Percentiles rank a stretch among this genome's conserved stretches.
Evolutionary conservation across 208 protist species (phyloP).

Genomic region (Crithidia thermophila): DNA sequence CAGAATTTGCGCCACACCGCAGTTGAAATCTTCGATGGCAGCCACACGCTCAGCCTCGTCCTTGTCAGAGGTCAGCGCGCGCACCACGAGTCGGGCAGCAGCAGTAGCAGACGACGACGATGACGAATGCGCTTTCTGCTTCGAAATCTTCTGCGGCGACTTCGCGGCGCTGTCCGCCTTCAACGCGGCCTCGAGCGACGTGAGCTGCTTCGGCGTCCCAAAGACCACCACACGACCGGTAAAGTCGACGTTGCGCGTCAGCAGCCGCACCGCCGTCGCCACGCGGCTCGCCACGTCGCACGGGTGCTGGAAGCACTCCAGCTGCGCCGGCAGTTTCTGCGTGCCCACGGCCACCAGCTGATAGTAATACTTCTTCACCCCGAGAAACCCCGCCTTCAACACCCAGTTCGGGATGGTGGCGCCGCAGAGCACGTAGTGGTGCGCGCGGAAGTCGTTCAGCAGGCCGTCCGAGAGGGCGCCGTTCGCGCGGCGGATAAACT

Average conservation of each 20-base stretch:
- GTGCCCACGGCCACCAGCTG: conserved; percentile 77
- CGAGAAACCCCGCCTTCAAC: conserved; percentile 88
- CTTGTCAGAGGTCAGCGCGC: conserved; percentile 47
- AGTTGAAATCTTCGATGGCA: conserved; percentile 88
- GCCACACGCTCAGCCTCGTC: conserved; percentile 77
- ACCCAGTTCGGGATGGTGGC: conserved; percentile 93
- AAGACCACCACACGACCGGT: conserved; percentile 80
- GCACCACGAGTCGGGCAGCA: conserved; percentile 34
- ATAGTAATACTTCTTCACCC: conserved; percentile 94
- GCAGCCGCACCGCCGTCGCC: conserved; percentile 35
- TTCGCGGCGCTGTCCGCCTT: conserved; percentile 10
- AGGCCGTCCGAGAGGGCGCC: conserved; percentile 72
- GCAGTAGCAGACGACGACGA: neutral
- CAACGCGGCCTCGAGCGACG: conserved; percentile 24
- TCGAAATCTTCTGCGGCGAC: conserved; percentile 11
- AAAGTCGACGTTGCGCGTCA: conserved; percentile 20
- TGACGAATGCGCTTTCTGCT: conserved; percentile 6
- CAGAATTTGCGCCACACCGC: conserved; percentile 71
- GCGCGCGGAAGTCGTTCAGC: conserved; percentile 77
- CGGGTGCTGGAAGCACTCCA: conserved; percentile 63
- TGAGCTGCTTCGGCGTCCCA: conserved; percentile 53
- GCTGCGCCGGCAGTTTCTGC: conserved; percentile 70
- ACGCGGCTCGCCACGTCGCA: conserved; percentile 55
- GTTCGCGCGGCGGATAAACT: conserved; percentile 74
- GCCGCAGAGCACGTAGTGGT: conserved; percentile 92